Percentiles rank a stretch among this genome's conserved stretches.
Conservation (phyloP, 305 asterid species). For the Striga hermonthica region DNA sequence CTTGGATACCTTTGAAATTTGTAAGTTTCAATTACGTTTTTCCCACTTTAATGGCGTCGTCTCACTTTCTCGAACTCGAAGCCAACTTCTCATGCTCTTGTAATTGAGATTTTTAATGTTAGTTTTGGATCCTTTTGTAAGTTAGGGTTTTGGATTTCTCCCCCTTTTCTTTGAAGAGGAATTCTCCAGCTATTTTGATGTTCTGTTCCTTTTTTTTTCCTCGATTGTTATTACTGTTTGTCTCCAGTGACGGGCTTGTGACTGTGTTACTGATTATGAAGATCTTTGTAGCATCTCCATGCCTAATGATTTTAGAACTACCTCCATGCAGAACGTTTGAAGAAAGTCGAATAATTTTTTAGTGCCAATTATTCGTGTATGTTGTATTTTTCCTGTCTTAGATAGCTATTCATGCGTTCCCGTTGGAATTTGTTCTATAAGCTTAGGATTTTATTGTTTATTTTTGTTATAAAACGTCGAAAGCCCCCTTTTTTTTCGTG, state of each 20-base stretch:
- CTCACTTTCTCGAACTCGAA: neutral
- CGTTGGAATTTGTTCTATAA: too few species aligned
- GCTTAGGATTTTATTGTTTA: too few species aligned
- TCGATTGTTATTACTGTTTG: neutral
- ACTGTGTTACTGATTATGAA: neutral
- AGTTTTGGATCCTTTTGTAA: slow-evolving; percentile 12
- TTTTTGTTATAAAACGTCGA: too few species aligned
- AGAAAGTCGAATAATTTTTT: neutral
- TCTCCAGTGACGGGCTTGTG: slow-evolving; percentile 14
- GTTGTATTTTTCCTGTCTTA: neutral
- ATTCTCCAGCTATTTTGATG: slow-evolving; percentile 17
- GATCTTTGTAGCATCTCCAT: slow-evolving; percentile 25
- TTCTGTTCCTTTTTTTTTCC: neutral
- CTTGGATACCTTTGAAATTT: neutral
- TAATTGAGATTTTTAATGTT: neutral
- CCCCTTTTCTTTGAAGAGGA: neutral
- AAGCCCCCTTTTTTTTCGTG: too few species aligned
- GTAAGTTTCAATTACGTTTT: slow-evolving; percentile 19
- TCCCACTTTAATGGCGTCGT: neutral
- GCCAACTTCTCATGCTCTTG: neutral
- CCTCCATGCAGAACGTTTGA: neutral
- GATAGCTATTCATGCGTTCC: neutral
- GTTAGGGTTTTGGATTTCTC: slow-evolving; percentile 37
- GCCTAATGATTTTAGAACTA: neutral
- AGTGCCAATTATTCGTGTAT: neutral